These are phyloP conservation scores for Botrytis pseudocinerea DNA, from an alignment of 2,329 filamentous ascomycete species.

Conservation along the genomic window DNA sequence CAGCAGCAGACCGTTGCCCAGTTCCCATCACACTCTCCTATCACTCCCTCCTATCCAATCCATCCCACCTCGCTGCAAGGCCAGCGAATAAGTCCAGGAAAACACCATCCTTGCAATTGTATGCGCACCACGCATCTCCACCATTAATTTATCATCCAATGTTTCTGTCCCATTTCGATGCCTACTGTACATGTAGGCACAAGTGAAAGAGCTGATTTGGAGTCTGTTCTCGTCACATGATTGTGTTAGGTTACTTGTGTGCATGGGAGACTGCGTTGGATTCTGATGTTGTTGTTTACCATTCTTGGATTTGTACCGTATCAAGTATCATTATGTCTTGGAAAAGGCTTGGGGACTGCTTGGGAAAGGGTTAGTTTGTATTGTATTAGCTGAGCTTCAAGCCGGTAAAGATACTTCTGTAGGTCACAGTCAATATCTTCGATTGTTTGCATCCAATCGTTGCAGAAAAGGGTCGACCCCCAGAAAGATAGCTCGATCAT, in stretches of 20 bases:
- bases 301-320: background rate
- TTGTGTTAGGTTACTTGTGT: background rate
- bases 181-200: background rate
- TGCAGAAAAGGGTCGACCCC: background rate
- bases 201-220: background rate
- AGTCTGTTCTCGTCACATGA: constrained; percentile 4
- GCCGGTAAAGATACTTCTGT: background rate
- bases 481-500: constrained; percentile 4
- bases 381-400: background rate
- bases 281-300: background rate
- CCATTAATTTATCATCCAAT: constrained; percentile 9
- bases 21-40: background rate
- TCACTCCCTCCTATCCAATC: background rate
- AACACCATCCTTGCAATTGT: background rate
- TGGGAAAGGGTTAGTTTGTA: background rate
- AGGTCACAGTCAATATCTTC: background rate
- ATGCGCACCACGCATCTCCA: constrained; percentile 2
- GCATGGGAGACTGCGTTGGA: background rate
- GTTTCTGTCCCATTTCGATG: background rate
- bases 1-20: background rate
- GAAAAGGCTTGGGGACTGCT: background rate
- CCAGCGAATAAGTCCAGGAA: constrained; percentile 22
- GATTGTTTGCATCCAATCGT: background rate
- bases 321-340: background rate
- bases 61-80: constrained; percentile 19